Evolutionary conservation across 2,329 filamentous ascomycete species (phyloP), one percentile per base, ranked within the genome.

Genomic region (Incumbomyces lentus): DNA sequence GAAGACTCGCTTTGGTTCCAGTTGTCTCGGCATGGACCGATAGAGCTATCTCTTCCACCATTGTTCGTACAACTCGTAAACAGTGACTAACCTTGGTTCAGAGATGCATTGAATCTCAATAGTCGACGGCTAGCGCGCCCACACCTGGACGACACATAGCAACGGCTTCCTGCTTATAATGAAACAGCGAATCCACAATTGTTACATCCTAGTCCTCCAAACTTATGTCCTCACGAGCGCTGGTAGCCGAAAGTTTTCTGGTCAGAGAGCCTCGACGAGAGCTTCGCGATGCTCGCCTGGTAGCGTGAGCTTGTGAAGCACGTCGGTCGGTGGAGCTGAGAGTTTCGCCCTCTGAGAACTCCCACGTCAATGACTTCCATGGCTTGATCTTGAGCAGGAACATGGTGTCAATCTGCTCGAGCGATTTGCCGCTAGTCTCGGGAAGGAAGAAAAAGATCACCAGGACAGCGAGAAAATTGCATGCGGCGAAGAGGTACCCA

Each of bases 331-430:
- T 40, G 3, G 17, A 26, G 22, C 17, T 40, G 17, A 40, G 29
- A 3, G 38, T 40, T 16, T 40, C 38, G 12, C 40, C 32, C 40
- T 43, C 40, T 11, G 52, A 45, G 5, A 54, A 50, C n/a, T 50
- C 34, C 54, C 55, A 56, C 11, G 46, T 46, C 2, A 22, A 19
- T 29, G 46, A 51, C 44, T 55, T 49, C 67, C 76, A 77, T 0
- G 82, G 80, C 53, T 68, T 75, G 14, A 86, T 79, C 19, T 68
- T 67, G 41, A 81, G 69, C 31, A 85, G 70, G 54, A 87, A 88
- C 81, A 85, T 84, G 40, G 79, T 82, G 57, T 90, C 85, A 46
- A 90, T 83, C 62, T 89, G 83, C 65, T 90, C 85, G 1, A 90
- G 71, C 0, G 78, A 81, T 5, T 83, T 75, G 44, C 81, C 84